phyloP scores from a whole-genome alignment of 345 rosid genomes.

The Toxicodendron radicans region DNA sequence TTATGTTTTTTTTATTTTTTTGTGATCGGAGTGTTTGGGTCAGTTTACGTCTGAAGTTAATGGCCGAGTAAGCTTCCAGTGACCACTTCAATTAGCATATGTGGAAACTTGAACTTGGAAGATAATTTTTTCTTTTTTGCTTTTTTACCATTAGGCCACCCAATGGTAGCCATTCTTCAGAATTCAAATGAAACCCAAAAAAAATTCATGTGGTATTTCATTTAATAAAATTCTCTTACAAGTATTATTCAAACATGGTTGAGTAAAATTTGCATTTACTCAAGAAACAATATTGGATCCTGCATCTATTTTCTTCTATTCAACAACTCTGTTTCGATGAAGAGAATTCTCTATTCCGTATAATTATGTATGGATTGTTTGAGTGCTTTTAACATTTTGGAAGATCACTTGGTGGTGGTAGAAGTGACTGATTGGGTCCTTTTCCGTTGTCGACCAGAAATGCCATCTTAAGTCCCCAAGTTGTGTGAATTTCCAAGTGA shows the following conservation, averaged over 20 bases:
- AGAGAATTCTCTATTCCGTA: background rate
- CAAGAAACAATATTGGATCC: conserved; percentile 24
- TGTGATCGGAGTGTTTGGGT: too few relatives aligned
- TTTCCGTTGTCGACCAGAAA: conserved; percentile 93
- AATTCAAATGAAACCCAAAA: too few relatives aligned
- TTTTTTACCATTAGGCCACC: too few relatives aligned
- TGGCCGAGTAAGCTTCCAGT: too few relatives aligned
- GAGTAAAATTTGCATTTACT: conserved; percentile 27
- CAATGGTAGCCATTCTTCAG: too few relatives aligned
- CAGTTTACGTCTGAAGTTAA: too few relatives aligned
- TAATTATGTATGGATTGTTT: background rate
- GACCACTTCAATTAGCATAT: too few relatives aligned
- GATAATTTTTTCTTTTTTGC: too few relatives aligned
- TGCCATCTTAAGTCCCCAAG: conserved; percentile 99
- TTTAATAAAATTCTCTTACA: background rate
- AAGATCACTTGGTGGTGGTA: conserved; percentile 92
- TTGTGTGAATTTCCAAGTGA: conserved; percentile 93
- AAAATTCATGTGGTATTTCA: too few relatives aligned
- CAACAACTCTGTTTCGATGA: background rate
- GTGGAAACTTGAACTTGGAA: too few relatives aligned
- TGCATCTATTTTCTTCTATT: background rate
- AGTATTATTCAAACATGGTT: conserved; percentile 19
- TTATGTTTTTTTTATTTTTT: too few relatives aligned
- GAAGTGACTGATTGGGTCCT: conserved; percentile 74
- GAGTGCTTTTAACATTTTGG: conserved; percentile 63